Base-by-base conservation (phyloP, 257 asterid species). In the Nicotiana tomentosiformis region DNA sequence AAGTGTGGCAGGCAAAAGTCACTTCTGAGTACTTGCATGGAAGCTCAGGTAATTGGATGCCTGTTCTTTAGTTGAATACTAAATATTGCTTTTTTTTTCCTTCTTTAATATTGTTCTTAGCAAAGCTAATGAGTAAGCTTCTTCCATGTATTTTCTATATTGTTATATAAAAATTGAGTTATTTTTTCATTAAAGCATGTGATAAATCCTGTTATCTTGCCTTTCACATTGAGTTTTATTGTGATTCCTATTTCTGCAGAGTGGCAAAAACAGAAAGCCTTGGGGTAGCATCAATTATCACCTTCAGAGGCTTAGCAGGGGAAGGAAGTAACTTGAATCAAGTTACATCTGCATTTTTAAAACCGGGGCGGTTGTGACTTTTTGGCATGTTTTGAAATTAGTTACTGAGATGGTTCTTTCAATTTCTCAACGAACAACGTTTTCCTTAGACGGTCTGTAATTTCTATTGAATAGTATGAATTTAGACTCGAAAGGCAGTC, bases 241-340 rank as follows among this genome's bases (percentile, higher is more conserved):
- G 46, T 10, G 9, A 23, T 69, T 76, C 55, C 7, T 17, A 43
- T 61, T 20, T 17, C 20, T 80, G 85, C 95, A 96, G 98, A 86
- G 89, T 74, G 86, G 87, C 84, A 90, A 88, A 81, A 91, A 90
- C 84, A 86, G 87, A 85, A 94, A 92, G 85, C 90, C 98, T 14
- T 91, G 88, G 89, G 97, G 97, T 80, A 94, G 97, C 91, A 90
- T 96, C 62, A 93, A 96, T 86, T 90, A 93, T 89, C 99, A 96
- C 82, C 93, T 96, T 69, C 98, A 92, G 91, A 92, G 92, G 98
- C 98, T 96, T 67, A 89, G 81, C 90, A 90, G 86, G 90, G 93
- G 88, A 33, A 91, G 91, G 86, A 96, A 90, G 87, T 94, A 88
- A 83, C 6, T 67, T 29, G 26, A 17, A 46, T 72, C 26, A 39